A percentile compares a stretch with the other conserved stretches of the same genome.
Evolutionary conservation across 2,329 filamentous ascomycete genomes (phyloP).

Genomic region (Aspergillus oerlinghausenensis): DNA sequence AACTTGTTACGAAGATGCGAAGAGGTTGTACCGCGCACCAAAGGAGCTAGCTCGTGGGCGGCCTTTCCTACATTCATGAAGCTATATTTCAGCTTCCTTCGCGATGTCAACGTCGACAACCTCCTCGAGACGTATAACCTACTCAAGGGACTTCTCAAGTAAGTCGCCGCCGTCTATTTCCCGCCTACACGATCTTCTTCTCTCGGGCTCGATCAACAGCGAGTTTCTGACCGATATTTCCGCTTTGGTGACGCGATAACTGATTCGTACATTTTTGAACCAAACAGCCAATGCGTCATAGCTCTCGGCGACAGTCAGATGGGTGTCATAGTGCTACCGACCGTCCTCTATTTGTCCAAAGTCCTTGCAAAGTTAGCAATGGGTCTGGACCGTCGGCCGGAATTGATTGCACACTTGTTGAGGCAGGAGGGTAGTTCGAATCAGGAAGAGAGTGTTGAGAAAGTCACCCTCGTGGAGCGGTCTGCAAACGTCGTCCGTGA

Average conservation of each 20-base stretch:
- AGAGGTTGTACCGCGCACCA: constrained; percentile 57
- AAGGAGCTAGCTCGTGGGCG: constrained; percentile 67
- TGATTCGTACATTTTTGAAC: constrained; percentile 1
- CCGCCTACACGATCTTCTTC: not conserved
- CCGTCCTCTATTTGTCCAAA: constrained; percentile 75
- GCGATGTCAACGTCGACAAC: constrained; percentile 73
- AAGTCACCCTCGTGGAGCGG: constrained; percentile 76
- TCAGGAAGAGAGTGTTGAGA: constrained; percentile 60
- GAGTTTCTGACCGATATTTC: not conserved
- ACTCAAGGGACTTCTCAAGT: constrained; percentile 72
- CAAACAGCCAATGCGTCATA: constrained; percentile 68
- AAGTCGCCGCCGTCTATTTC: constrained; percentile 32
- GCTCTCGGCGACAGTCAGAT: constrained; percentile 75
- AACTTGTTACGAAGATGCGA: constrained; percentile 57
- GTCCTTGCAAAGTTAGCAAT: constrained; percentile 79
- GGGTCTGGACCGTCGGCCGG: constrained; percentile 73
- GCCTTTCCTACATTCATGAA: constrained; percentile 75
- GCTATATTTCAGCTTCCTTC: constrained; percentile 74
- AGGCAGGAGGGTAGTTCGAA: constrained; percentile 39
- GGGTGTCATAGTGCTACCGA: constrained; percentile 76
- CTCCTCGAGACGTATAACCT: constrained; percentile 69
- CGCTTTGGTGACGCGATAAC: constrained; percentile 2
- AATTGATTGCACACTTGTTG: constrained; percentile 65
- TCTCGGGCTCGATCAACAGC: not conserved
- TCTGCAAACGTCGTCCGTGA: constrained; percentile 86